Base-by-base conservation (phyloP, 2,329 filamentous ascomycete species). In the Cordyceps farinosa region DNA sequence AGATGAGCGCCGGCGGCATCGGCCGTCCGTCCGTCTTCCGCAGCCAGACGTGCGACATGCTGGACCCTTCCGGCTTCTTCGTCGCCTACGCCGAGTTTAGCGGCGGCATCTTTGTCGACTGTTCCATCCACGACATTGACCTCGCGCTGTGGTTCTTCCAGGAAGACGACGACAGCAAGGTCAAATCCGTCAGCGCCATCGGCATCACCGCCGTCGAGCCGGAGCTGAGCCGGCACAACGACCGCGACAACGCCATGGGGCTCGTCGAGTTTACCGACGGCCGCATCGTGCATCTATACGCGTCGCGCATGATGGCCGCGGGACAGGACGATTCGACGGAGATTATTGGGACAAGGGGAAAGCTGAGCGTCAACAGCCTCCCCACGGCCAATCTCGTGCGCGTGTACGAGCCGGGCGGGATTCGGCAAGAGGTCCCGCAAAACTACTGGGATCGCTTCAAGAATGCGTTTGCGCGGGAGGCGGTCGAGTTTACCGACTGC, bases 51-150 rank as follows among this genome's bases (percentile, higher is more conserved):
- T 89, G 86, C 74, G 87, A 90, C 74, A 88, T 85, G 71, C 82
- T 85, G 65, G 86, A 89, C 67, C 84, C 86, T 0, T 80, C 80
- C 0, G 87, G 87, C 56, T 90, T 89, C 79, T 90, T 89, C 72
- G 86, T 90, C 61, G 78, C 27, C n/a, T 90, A 90, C 73, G 85
- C 87, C 13, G 78, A 86, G 68, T 87, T 84, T 74, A 83, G 79
- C 1, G 87, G 88, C 40, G 87, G 87, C 29, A 88, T 90, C 71
- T 90, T 90, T 68, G 87, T 90, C 63, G 88, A 90, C 77, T 88
- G 85, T 76, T 85, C 84, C 58, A 85, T 90, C 69, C 88, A 90
- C 76, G 88, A 90, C 68, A 90, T 90, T 54, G 73, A 75, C 57
- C 69, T 75, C 36, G 69, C 73, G 0, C 65, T 75, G 36, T 75